phyloP scores from a whole-genome alignment of 345 rosid genomes.

The Noccaea bulbosa region DNA sequence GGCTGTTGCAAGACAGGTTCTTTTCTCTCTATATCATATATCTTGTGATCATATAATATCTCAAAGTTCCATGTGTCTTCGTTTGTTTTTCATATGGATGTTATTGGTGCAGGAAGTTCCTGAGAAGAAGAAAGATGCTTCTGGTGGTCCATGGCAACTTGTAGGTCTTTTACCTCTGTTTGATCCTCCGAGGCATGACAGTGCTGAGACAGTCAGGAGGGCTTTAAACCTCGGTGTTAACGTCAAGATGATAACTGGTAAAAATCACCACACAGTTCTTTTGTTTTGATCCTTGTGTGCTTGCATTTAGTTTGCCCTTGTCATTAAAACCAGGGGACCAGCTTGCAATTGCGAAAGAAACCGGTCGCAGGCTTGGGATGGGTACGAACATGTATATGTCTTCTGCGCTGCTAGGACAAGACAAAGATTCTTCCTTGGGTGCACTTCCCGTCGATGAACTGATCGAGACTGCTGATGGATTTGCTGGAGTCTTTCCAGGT shows the following conservation, averaged over 20 bases:
- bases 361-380: conserved; percentile 96
- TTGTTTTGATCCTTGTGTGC: background rate
- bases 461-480: conserved; percentile 96
- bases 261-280: background rate
- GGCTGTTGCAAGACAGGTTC: conserved; percentile 88
- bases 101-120: conserved; percentile 68
- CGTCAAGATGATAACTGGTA: conserved; percentile 95
- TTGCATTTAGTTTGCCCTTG: background rate
- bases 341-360: conserved; percentile 93
- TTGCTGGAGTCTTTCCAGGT: conserved; percentile 97
- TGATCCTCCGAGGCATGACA: conserved; percentile 97
- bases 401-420: conserved; percentile 81
- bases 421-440: conserved; percentile 79
- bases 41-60: too few relatives aligned
- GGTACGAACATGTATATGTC: conserved; percentile 98
- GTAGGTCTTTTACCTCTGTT: conserved; percentile 84
- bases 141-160: conserved; percentile 88
- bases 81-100: background rate
- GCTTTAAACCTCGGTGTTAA: conserved; percentile 91
- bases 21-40: too few relatives aligned
- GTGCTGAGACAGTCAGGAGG: conserved; percentile 93
- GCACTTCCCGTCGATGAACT: conserved; percentile 84
- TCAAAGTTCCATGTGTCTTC: too few relatives aligned
- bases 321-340: conserved; percentile 67
- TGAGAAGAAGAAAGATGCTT: conserved; percentile 69